phyloP scores from a whole-genome alignment of 257 asterid species.

The Nicotiana tabacum region DNA sequence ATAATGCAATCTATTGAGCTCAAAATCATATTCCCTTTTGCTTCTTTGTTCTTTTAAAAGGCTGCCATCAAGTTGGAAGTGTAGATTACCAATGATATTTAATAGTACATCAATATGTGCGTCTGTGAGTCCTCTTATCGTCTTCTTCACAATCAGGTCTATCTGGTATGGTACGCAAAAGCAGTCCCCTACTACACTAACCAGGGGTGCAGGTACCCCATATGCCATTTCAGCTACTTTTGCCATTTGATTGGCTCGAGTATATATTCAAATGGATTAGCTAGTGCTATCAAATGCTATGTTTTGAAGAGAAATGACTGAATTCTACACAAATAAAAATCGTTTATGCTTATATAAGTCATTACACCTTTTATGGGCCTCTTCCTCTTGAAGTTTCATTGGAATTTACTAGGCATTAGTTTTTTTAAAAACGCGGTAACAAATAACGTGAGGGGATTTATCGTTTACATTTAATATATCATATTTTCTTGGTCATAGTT shows the following conservation, averaged over 20 bases:
- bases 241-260: not conserved
- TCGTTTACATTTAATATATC: not conserved
- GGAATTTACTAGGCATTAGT: not conserved
- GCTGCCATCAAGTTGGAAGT: conserved; percentile 29
- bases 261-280: no score
- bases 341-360: not conserved
- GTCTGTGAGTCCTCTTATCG: conserved; percentile 10
- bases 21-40: no score
- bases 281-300: not conserved
- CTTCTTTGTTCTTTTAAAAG: not conserved
- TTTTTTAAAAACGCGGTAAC: not conserved
- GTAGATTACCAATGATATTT: conserved; percentile 25
- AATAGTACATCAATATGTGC: conserved; percentile 15
- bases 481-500: no score
- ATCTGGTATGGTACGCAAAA: conserved; percentile 35
- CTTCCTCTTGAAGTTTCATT: not conserved
- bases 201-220: conserved; percentile 5
- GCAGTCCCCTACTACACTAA: conserved; percentile 23
- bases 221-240: not conserved
- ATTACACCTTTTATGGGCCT: not conserved
- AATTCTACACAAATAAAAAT: no score
- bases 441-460: not conserved
- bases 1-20: no score
- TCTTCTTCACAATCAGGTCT: conserved; percentile 26
- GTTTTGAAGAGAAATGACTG: not conserved